These are phyloP conservation scores for Aspergillus egyptiacus DNA, from an alignment of 495 filamentous ascomycete genomes.

Conservation along the genomic window DNA sequence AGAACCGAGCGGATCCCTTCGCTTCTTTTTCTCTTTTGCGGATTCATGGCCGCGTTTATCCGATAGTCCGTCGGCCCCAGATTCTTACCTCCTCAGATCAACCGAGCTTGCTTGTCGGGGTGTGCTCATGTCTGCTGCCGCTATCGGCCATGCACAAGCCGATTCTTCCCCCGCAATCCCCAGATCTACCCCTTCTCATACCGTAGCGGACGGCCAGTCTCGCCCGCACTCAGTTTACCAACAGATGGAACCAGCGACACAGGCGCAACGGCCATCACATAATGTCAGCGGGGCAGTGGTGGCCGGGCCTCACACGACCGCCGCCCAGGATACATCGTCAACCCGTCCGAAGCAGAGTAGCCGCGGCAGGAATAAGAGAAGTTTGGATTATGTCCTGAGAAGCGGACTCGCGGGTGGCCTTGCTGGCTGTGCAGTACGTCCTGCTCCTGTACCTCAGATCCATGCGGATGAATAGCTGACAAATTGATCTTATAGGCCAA, in stretches of 20 bases:
- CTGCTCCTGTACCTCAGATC: background rate
- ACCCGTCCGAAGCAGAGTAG: slow-evolving; percentile 12
- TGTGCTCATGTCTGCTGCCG: slow-evolving; percentile 27
- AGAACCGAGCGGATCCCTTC: background rate
- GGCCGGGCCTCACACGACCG: slow-evolving; percentile 14
- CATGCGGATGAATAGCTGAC: slow-evolving; percentile 9
- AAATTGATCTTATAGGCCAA: slow-evolving; percentile 60
- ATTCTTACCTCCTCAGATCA: slow-evolving; percentile 10
- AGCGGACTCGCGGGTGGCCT: slow-evolving; percentile 81
- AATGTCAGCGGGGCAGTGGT: slow-evolving; percentile 14
- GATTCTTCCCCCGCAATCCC: slow-evolving; percentile 10
- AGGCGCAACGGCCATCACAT: slow-evolving; percentile 22
- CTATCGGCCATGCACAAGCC: slow-evolving; percentile 28
- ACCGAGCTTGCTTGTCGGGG: slow-evolving; percentile 6
- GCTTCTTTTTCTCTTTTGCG: background rate
- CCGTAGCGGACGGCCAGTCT: slow-evolving; percentile 13
- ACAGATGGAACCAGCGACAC: slow-evolving; percentile 35
- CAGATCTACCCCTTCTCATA: slow-evolving; percentile 6
- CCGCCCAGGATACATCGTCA: slow-evolving; percentile 6
- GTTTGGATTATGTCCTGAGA: slow-evolving; percentile 72
- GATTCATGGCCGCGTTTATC: slow-evolving; percentile 23
- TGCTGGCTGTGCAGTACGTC: slow-evolving; percentile 77
- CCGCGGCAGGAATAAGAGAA: slow-evolving; percentile 55
- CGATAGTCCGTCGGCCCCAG: slow-evolving; percentile 29
- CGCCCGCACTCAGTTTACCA: slow-evolving; percentile 14